Conservation (phyloP, 2,329 filamentous ascomycete species). For the Lasiodiplodia gonubiensis region DNA sequence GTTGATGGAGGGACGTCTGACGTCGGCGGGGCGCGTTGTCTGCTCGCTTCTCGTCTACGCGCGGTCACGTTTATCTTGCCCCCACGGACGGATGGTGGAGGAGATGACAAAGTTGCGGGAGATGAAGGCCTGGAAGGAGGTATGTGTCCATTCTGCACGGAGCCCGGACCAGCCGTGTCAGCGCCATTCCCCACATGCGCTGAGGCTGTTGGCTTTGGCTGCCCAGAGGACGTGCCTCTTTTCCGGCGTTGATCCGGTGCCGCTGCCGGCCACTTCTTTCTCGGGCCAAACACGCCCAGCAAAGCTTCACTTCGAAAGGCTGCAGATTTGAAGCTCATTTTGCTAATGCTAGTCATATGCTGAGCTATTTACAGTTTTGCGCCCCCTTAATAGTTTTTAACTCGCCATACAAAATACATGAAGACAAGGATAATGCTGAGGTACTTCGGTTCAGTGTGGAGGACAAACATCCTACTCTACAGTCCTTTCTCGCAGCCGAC, state of each 20-base stretch:
- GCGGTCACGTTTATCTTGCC: constrained; percentile 5
- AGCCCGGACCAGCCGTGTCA: not conserved
- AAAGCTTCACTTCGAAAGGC: too few relatives aligned
- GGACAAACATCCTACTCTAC: too few relatives aligned
- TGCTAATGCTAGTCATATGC: too few relatives aligned
- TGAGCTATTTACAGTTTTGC: too few relatives aligned
- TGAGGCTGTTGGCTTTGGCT: not conserved
- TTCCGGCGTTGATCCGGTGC: not conserved
- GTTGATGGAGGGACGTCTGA: not conserved
- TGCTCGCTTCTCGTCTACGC: constrained; percentile 17
- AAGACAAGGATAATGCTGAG: too few relatives aligned
- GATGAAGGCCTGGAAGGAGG: not conserved
- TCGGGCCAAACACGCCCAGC: not conserved
- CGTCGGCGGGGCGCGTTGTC: not conserved
- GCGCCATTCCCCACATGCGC: not conserved
- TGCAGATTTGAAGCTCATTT: too few relatives aligned
- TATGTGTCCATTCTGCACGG: not conserved
- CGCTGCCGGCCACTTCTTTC: not conserved
- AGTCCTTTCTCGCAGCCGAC: too few relatives aligned
- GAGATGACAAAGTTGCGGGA: not conserved
- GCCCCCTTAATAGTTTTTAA: too few relatives aligned
- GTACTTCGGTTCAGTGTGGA: too few relatives aligned
- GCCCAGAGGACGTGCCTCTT: too few relatives aligned
- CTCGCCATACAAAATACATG: too few relatives aligned
- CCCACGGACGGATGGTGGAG: not conserved